Conservation (phyloP, 345 rosid species). For the Rubroshorea leprosula region DNA sequence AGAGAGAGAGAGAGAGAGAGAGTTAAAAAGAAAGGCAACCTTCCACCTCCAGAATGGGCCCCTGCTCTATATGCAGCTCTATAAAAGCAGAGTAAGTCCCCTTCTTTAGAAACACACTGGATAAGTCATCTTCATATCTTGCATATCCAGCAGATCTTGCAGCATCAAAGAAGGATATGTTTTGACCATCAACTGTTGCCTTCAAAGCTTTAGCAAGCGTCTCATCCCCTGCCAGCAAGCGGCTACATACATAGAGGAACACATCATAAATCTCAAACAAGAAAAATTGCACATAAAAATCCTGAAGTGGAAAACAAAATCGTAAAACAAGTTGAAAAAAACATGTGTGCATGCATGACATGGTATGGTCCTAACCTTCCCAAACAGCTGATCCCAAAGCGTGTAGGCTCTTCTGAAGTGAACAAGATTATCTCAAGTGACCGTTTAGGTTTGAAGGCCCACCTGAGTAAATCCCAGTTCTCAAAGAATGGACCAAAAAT, state of each 20-base stretch:
- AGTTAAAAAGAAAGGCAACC: slow-evolving; percentile 34
- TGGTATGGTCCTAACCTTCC: slow-evolving; percentile 60
- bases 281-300: neutral
- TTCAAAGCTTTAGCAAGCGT: slow-evolving; percentile 53
- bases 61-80: slow-evolving; percentile 97
- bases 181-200: slow-evolving; percentile 63
- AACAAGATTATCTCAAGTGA: slow-evolving; percentile 79
- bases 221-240: slow-evolving; percentile 69
- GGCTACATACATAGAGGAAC: slow-evolving; percentile 41
- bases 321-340: no score
- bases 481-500: slow-evolving; percentile 10
- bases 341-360: neutral
- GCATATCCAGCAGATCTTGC: slow-evolving; percentile 84
- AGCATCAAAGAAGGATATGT: slow-evolving; percentile 67
- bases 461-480: slow-evolving; percentile 36
- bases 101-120: slow-evolving; percentile 55
- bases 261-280: slow-evolving; percentile 15
- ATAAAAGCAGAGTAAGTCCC: slow-evolving; percentile 76
- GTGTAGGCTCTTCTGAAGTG: slow-evolving; percentile 96
- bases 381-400: slow-evolving; percentile 91
- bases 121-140: slow-evolving; percentile 46
- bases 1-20: neutral
- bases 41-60: slow-evolving; percentile 82
- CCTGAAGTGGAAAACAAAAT: no score
- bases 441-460: slow-evolving; percentile 78